Conservation (phyloP, 2,329 filamentous ascomycete species). For the Scopulariopsis brevicaulis region DNA sequence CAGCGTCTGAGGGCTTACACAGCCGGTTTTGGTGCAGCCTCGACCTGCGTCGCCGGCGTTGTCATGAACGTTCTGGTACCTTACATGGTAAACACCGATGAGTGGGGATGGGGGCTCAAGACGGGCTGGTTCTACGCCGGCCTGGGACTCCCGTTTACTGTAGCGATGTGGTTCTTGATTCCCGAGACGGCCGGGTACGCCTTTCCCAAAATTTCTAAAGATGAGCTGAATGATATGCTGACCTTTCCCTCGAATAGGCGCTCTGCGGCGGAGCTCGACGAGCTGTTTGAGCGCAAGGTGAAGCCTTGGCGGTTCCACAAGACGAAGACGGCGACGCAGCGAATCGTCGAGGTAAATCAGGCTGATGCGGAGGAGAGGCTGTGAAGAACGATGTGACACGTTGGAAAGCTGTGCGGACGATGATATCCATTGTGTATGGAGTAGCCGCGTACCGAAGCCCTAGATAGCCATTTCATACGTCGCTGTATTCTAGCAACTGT, state of each 20-base stretch:
- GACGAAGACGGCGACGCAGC: constrained; percentile 7
- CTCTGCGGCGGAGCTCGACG: constrained; percentile 14
- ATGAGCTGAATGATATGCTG: no score
- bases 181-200: constrained; percentile 9
- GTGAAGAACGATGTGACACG: background rate
- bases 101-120: constrained; percentile 19
- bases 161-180: constrained; percentile 10
- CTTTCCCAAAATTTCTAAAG: background rate
- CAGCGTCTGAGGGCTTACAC: constrained; percentile 20
- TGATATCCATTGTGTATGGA: no score
- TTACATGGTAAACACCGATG: constrained; percentile 18
- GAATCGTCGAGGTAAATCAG: background rate
- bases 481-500: no score
- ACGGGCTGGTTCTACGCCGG: constrained; percentile 18
- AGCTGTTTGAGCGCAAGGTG: constrained; percentile 15
- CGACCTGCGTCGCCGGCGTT: constrained; percentile 13
- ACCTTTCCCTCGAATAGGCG: no score
- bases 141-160: constrained; percentile 10
- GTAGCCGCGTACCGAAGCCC: no score
- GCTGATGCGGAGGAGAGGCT: background rate
- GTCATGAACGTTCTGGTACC: constrained; percentile 15
- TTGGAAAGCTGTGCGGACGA: background rate
- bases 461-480: no score
- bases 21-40: constrained; percentile 16
- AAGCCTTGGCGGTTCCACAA: constrained; percentile 14